Base-by-base conservation (phyloP, 2,329 filamentous ascomycete genomes). In the Phaeosphaeriaceae sp. region DNA sequence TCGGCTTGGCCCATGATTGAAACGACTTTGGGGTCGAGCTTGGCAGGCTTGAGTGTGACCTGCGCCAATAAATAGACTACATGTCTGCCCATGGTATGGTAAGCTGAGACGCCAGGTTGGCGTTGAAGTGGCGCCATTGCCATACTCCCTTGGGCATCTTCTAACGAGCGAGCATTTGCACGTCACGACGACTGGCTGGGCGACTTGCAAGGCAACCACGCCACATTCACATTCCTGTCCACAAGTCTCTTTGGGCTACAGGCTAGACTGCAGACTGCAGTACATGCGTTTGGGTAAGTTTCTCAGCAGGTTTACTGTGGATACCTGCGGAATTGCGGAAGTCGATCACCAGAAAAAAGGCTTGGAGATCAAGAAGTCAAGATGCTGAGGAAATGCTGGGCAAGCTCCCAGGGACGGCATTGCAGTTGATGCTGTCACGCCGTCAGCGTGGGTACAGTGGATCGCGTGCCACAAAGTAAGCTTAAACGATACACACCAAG, bases 41-140 rank as follows among this genome's bases (percentile, higher is more conserved):
- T 70, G 67, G 68, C 67, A 52, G 62, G 61, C 61, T 67, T 65
- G 61, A 63, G 58, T 59, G 60, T 61, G 58, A 62, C 60, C 56
- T 64, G 53, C 47, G 61, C 67, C 64, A 70, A 67, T 67, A 50
- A 55, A 51, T 46, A 50, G 39, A 59, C 51, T 65, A 67, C 67
- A 67, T 39, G 58, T 67, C 66, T 68, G 57, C 64, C 67, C 66
- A 41, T 56, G 58, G 61, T 51, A 20, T 42, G 61, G 65, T 53
- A 58, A 67, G 61, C 64, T 68, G 67, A 66, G 61, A 65, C 61
- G 61, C 57, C 50, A 56, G 42, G 49, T 50, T 39, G 45, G 52
- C 37, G 46, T 30, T 44, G 52, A 49, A 50, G 41, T 52, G 48
- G 51, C 51, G 42, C 48, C 48, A 50, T 47, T 52, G 23, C 51